phyloP scores from a whole-genome alignment of 352 stramenopile genomes.

The Thalassiosira allenii region DNA sequence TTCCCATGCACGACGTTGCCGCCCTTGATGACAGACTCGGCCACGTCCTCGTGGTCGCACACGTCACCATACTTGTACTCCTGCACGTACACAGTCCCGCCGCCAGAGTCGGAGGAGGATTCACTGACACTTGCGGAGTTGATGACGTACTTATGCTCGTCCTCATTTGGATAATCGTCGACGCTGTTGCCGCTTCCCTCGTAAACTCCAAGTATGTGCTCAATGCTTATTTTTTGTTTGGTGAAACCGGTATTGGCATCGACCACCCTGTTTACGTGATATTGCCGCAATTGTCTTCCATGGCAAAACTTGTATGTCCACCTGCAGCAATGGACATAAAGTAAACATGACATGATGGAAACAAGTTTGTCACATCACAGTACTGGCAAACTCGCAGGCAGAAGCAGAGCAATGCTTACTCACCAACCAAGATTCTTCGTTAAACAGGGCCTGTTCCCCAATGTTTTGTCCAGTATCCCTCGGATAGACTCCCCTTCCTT shows the following conservation, averaged over 20 bases:
- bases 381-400: background rate
- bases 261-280: slow-evolving; percentile 68
- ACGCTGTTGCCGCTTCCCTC: slow-evolving; percentile 32
- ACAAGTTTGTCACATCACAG: too few relatives aligned
- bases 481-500: slow-evolving; percentile 61
- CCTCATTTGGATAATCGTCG: slow-evolving; percentile 47
- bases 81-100: slow-evolving; percentile 72
- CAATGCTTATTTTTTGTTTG: slow-evolving; percentile 45
- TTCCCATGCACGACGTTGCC: slow-evolving; percentile 64
- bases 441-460: slow-evolving; percentile 49
- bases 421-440: slow-evolving; percentile 62
- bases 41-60: slow-evolving; percentile 81
- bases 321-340: too few relatives aligned
- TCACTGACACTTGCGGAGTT: slow-evolving; percentile 67
- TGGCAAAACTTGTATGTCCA: slow-evolving; percentile 87
- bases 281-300: slow-evolving; percentile 73
- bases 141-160: slow-evolving; percentile 67
- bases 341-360: too few relatives aligned
- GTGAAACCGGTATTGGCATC: slow-evolving; percentile 46
- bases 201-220: slow-evolving; percentile 70
- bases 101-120: slow-evolving; percentile 40
- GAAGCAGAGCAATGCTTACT: slow-evolving; percentile 8
- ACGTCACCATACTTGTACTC: slow-evolving; percentile 78
- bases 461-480: slow-evolving; percentile 61
- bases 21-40: slow-evolving; percentile 79